Evolutionary conservation across 2,329 filamentous ascomycete genomes (phyloP), one percentile per base, ranked within the genome.

Genomic region (Colletotrichum spinosum): DNA sequence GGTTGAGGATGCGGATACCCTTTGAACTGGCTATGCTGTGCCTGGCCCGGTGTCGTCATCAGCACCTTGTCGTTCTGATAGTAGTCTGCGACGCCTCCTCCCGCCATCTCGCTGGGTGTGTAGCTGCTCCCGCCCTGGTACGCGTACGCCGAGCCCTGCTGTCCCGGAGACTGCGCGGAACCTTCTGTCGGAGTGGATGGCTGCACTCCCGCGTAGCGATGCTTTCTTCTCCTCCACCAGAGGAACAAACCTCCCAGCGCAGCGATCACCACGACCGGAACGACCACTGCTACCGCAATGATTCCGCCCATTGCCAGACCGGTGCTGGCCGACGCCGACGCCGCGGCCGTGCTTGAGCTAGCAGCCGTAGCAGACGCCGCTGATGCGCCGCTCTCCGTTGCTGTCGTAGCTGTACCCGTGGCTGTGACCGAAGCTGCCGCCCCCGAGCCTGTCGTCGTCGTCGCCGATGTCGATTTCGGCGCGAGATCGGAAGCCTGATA

Each of bases 401-500:
- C 52, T n/a, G 58, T 50, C 7, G 34, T 38, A 10, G 55, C 25
- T 15, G 39, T 34, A 33, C 25, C 44, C 9, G 42, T 49, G 7
- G 7, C 15, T 2, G 33, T 13, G 3, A n/a, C 17, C 6, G 49
- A 41, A 1, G 60, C 41, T 4, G 50, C 38, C 46, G 44, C 34
- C n/a, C 13, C 55, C 4, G 42, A 48, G n/a, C 37, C 55, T 3
- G 61, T 9, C 5, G 41, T 39, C 7, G 39, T 34, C 5, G 25
- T 38, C 25, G 39, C 58, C 17, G 42, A 52, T 2, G 60, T 58
- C 2, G 46, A 37, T 35, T 60, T 46, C 2, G 60, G 11, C 3
- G 57, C 17, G 11, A 71, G 11, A 33, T 74, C 72, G 8, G 62
- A 70, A 12, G 65, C 55, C 49, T 73, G 68, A 44, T 72, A 69